Evolutionary conservation across 1,284 basidiomycete genomes (phyloP), one percentile per base, ranked within the genome.

Genomic region (Malassezia caprae): DNA sequence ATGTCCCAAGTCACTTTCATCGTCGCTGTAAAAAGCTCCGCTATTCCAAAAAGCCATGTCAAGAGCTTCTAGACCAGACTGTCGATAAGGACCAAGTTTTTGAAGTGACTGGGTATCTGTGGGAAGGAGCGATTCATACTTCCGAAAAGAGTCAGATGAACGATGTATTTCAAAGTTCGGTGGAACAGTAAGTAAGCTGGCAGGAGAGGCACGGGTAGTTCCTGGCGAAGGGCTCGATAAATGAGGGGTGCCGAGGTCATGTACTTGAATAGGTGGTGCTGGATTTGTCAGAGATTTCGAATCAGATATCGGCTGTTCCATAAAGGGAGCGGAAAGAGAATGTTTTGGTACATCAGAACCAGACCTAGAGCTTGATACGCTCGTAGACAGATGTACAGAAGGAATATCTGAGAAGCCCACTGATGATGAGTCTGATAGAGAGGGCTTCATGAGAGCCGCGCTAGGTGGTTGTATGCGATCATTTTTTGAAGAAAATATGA

Each of bases 1-100:
- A 15, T 43, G 24, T n/a, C 15, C 41, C 15, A 17, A 43, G 27
- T 48, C 46, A 39, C 30, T 32, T 27, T 48, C 46, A 23, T 48
- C 34, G 27, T 48, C 46, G 21, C 46, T 48, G 34, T 48, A 48
- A 37, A 48, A 28, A 12, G 19, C 19, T 21, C 34, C 21, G 2
- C 46, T 21, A 19, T 28, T 23, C 46, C 46, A 48, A n/a, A 48
- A 48, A 10, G 46, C 46, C 34, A 48, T 35, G 15, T 48, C 46
- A 21, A 48, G 34, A 37, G 46, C 46, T 37, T 48, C 46, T 7
- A 48, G 34, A 13, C 46, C 46, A 2, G 46, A 48, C 24, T 48
- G 46, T 10, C 46, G 31, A 13, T 48, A 48, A 12, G 28, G 8
- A 4, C 15, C 37, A 15, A n/a, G 32, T 8, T 39, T 17, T 39